Conservation (phyloP, 176 grass and related monocot genomes). For the Calamus simplicifolius region DNA sequence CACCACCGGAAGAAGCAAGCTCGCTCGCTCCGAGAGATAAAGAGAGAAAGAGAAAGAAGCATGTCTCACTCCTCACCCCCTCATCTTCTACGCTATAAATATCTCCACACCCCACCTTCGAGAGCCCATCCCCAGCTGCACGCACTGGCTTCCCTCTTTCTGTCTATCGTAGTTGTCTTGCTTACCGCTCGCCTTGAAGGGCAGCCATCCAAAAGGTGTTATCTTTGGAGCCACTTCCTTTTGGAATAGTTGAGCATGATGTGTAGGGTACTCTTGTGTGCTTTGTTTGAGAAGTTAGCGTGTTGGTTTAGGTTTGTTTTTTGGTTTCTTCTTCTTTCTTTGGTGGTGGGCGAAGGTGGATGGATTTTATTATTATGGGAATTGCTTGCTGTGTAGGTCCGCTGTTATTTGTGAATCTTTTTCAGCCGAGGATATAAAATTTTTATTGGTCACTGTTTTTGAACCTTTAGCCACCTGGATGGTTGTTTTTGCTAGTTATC, state of each 20-base stretch:
- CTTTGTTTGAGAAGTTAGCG: not conserved
- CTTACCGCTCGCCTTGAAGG: not conserved
- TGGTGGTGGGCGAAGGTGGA: too few species aligned
- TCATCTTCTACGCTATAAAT: constrained; percentile 2
- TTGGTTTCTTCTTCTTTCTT: too few species aligned
- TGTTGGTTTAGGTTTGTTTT: too few species aligned
- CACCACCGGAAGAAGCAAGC: constrained; percentile 1
- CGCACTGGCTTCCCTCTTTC: not conserved
- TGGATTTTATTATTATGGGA: too few species aligned
- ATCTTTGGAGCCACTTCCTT: not conserved
- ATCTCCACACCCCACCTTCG: not conserved
- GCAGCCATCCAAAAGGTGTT: not conserved
- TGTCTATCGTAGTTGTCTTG: not conserved
- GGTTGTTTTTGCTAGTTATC: too few species aligned
- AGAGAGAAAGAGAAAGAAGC: not conserved
- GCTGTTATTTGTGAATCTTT: too few species aligned
- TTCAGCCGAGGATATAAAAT: too few species aligned
- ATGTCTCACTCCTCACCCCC: not conserved
- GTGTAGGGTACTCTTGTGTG: too few species aligned
- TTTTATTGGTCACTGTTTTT: too few species aligned
- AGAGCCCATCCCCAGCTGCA: not conserved
- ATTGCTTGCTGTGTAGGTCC: too few species aligned
- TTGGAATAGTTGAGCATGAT: not conserved
- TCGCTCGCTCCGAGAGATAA: not conserved
- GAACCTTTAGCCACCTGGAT: too few species aligned